Base-by-base conservation (phyloP, 2,329 filamentous ascomycete genomes). In the Pseudogymnoascus sp. region DNA sequence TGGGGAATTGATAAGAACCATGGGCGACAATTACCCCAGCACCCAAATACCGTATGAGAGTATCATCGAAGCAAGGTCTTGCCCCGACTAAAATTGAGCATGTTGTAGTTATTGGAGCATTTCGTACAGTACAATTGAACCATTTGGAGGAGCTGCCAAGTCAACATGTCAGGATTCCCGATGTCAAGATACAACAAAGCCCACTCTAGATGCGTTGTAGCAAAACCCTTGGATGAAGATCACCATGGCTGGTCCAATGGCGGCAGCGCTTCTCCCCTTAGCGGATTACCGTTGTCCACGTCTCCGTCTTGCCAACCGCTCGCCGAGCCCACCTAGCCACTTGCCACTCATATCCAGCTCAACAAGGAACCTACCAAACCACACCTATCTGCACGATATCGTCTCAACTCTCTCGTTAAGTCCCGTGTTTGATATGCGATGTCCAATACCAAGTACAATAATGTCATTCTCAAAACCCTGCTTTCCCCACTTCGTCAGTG, bases 401-500 rank as follows among this genome's bases (percentile, higher is more conserved):
- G 11, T 14, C 29, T 36, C 29, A 3, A 34, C 31, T 21, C 3
- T 7, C 18, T 34, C 18, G 51, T 57, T 18, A 14, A 57, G 18
- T 7, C 29, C 51, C 51, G 29, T 57, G 51, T 57, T 57, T 57
- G 23, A 57, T 34, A 57, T 7, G 6, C 51, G 10, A 34, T 5
- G 26, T 21, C 51, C n/a, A 36, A 34, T 36, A 34, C 51, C 51
- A 57, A 57, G 16, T 57, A 34, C 51, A 57, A 31, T 34, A 57
- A 36, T 57, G 51, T 36, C 51, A 57, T 54, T 54, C 5, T 54
- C 47, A 57, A 34, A 57, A 34, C 29, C 51, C 51, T 57, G 51
- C n/a, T 57, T 34, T 57, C n/a, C 18, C 51, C 51, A 57, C 51
- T 57, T 57, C 34, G 51, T 57, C 47, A 34, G n/a, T 36, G 51